Evolutionary conservation across 257 asterid species (phyloP).

Genomic region (Ophiorrhiza pumila): DNA sequence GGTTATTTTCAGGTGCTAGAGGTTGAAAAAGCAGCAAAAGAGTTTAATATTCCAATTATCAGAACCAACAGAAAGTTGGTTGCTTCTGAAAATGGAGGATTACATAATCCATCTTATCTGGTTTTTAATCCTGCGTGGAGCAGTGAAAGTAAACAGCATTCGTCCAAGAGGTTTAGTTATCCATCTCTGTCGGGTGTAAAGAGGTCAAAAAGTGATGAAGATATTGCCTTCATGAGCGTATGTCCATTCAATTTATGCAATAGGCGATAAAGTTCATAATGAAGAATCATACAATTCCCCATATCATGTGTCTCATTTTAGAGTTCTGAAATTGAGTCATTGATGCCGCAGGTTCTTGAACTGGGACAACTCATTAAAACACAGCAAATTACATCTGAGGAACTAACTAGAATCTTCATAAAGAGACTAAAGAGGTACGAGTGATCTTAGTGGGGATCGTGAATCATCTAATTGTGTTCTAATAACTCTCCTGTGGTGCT

Average conservation of each 20-base stretch:
- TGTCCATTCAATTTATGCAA: slow-evolving; percentile 27
- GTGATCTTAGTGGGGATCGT: slow-evolving; percentile 1
- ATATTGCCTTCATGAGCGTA: slow-evolving; percentile 88
- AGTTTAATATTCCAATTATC: slow-evolving; percentile 62
- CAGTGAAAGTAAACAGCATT: slow-evolving; percentile 24
- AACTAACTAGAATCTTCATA: slow-evolving; percentile 61
- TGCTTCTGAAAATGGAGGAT: slow-evolving; percentile 78
- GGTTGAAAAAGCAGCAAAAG: slow-evolving; percentile 71
- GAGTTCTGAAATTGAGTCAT: not conserved
- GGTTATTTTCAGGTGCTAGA: slow-evolving; percentile 49
- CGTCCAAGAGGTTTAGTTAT: slow-evolving; percentile 37
- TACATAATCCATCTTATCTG: slow-evolving; percentile 69
- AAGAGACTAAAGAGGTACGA: slow-evolving; percentile 68
- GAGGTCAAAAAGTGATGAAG: slow-evolving; percentile 65
- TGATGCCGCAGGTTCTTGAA: slow-evolving; percentile 64
- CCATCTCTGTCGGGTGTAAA: slow-evolving; percentile 46
- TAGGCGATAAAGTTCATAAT: not conserved
- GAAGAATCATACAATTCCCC: not conserved
- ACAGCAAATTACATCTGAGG: slow-evolving; percentile 67
- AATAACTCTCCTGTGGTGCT: not conserved
- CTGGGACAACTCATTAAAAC: slow-evolving; percentile 72
- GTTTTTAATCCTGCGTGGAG: slow-evolving; percentile 62
- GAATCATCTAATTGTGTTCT: not conserved
- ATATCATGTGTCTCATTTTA: not conserved
- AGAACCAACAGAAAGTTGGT: slow-evolving; percentile 59